A percentile compares a stretch with the other conserved stretches of the same genome.
Conservation (phyloP, 225 moss, liverwort and hornwort genomes). For the Sphagnum tenellum region DNA sequence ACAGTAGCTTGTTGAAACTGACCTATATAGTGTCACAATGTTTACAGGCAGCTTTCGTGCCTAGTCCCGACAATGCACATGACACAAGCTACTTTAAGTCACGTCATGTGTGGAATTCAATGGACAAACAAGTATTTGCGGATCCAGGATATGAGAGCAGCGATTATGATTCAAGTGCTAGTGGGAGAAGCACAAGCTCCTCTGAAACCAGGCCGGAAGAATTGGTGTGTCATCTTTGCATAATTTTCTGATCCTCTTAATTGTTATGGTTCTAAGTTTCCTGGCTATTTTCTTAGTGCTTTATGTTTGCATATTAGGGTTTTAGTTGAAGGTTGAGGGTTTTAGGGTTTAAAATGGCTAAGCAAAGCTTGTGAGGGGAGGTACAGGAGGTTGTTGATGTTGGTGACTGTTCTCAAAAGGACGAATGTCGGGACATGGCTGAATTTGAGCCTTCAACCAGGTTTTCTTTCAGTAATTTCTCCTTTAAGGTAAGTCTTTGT, state of each 20-base stretch:
- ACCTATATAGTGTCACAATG: no score
- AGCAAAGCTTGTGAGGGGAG: no score
- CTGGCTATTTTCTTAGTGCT: no score
- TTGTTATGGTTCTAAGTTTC: no score
- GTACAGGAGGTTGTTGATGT: conserved; percentile 45
- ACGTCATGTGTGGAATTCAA: conserved; percentile 71
- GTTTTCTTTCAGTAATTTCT: conserved; percentile 96
- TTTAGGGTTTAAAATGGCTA: background rate
- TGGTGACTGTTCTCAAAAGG: conserved; percentile 40
- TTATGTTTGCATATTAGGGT: no score
- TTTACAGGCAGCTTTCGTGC: conserved; percentile 87
- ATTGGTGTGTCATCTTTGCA: conserved; percentile 29
- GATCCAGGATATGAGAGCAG: conserved; percentile 83
- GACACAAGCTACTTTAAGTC: conserved; percentile 97
- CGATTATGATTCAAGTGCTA: conserved; percentile 73
- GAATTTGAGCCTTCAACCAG: conserved; percentile 74
- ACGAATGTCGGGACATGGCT: conserved; percentile 68
- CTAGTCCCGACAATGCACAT: conserved; percentile 87
- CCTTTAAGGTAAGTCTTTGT: conserved; percentile 65
- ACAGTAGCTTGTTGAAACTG: no score
- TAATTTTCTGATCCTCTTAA: no score
- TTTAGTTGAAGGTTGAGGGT: background rate
- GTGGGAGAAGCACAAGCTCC: conserved; percentile 88
- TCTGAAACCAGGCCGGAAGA: conserved; percentile 82
- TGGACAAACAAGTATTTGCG: conserved; percentile 64